Evolutionary conservation across 1,284 basidiomycete genomes (phyloP).

Genomic region (Ganoderma leucocontextum): DNA sequence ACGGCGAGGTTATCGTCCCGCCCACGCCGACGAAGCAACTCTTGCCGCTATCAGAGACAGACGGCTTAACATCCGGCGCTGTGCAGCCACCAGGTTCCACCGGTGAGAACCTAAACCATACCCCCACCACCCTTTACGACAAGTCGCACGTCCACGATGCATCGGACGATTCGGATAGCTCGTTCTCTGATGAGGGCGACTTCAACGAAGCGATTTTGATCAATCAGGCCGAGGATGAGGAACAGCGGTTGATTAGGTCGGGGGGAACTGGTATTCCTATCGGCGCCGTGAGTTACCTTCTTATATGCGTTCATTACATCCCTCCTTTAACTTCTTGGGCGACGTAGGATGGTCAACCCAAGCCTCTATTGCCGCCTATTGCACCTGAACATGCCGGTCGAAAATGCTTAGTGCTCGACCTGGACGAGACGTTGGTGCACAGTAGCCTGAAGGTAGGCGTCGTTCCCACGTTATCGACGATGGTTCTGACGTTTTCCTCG

Average conservation of each 20-base stretch:
- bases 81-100: slow-evolving; percentile 77
- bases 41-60: slow-evolving; percentile 61
- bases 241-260: slow-evolving; percentile 79
- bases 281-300: slow-evolving; percentile 69
- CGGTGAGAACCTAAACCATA: slow-evolving; percentile 53
- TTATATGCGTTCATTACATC: neutral
- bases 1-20: slow-evolving; percentile 56
- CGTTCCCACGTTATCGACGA: slow-evolving; percentile 4
- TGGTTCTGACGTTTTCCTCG: slow-evolving; percentile 19
- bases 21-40: slow-evolving; percentile 58
- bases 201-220: slow-evolving; percentile 52
- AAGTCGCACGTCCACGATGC: slow-evolving; percentile 45
- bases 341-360: slow-evolving; percentile 82
- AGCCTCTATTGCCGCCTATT: slow-evolving; percentile 85
- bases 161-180: slow-evolving; percentile 53
- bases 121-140: slow-evolving; percentile 36
- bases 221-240: slow-evolving; percentile 80
- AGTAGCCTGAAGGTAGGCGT: slow-evolving; percentile 85
- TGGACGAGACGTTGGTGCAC: slow-evolving; percentile 96
- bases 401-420: slow-evolving; percentile 94
- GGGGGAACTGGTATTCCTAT: slow-evolving; percentile 87
- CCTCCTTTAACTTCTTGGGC: neutral
- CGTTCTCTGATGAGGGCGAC: slow-evolving; percentile 56
- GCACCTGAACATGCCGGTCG: slow-evolving; percentile 78
- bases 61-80: slow-evolving; percentile 64